Percentiles rank a stretch among this genome's conserved stretches.
phyloP scores from a whole-genome alignment of 2,329 filamentous ascomycete species.

The Ceratocystis cubensis region DNA sequence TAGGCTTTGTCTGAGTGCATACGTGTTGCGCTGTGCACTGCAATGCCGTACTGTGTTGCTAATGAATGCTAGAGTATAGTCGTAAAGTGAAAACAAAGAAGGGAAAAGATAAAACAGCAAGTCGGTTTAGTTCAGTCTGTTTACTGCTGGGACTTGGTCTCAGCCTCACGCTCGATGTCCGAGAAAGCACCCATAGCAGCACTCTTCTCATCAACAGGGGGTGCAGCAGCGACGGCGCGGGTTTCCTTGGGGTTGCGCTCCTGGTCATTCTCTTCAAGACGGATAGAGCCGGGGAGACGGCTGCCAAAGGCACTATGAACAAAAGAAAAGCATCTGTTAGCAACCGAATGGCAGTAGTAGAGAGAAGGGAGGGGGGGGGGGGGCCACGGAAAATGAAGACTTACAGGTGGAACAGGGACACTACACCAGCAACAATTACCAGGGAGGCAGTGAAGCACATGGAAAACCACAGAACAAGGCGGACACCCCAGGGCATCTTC shows the following conservation, averaged over 20 bases:
- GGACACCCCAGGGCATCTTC: conserved; percentile 13
- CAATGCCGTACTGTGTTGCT: not conserved
- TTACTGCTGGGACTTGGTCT: conserved; percentile 6
- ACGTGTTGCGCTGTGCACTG: not conserved
- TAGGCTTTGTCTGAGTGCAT: no score
- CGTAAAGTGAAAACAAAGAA: not conserved
- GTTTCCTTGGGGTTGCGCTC: conserved; percentile 1
- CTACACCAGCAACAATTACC: conserved; percentile 9
- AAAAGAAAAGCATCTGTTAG: not conserved
- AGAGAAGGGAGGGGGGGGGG: not conserved
- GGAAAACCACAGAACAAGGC: conserved; percentile 17
- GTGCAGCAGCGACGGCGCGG: not conserved
- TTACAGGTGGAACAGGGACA: conserved; percentile 13
- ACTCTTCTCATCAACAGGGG: not conserved
- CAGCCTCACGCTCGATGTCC: not conserved
- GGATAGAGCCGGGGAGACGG: conserved; percentile 10
- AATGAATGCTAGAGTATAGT: not conserved
- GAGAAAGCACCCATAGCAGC: not conserved
- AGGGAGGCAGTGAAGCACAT: conserved; percentile 16
- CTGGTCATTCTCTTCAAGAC: conserved; percentile 14
- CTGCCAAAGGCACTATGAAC: not conserved
- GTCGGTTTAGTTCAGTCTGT: not conserved
- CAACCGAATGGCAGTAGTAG: not conserved
- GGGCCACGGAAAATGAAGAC: not conserved
- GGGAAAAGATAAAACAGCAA: not conserved